These are phyloP conservation scores for Erodium chrysanthum DNA, from an alignment of 441 rosid genomes.

Conservation along the genomic window DNA sequence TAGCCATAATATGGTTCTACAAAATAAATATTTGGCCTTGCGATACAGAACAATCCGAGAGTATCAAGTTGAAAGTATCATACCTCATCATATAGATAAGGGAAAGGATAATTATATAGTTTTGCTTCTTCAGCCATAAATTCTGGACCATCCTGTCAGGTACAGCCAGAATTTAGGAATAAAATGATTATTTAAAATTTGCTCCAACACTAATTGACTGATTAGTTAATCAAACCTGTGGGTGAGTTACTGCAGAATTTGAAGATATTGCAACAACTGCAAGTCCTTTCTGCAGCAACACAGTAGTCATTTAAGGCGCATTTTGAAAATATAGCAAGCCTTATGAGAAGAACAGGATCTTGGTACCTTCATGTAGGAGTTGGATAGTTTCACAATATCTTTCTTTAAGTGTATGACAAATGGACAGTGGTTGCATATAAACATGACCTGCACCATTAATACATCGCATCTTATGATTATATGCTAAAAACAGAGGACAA, in stretches of 20 bases:
- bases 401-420: constrained; percentile 86
- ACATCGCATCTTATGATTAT: neutral
- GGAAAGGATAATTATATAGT: constrained; percentile 58
- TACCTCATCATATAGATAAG: constrained; percentile 80
- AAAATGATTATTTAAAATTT: constrained; percentile 19
- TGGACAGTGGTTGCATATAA: constrained; percentile 85
- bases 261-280: constrained; percentile 88
- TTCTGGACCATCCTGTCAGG: constrained; percentile 77
- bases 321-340: no score
- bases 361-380: constrained; percentile 64
- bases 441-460: constrained; percentile 52
- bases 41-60: neutral
- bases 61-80: constrained; percentile 7
- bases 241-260: constrained; percentile 65
- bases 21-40: neutral
- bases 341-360: neutral
- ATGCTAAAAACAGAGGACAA: no score
- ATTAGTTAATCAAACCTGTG: constrained; percentile 48
- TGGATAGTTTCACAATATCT: constrained; percentile 59
- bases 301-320: neutral
- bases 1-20: no score
- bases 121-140: constrained; percentile 85
- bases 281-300: constrained; percentile 62
- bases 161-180: constrained; percentile 23
- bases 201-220: constrained; percentile 23